Evolutionary conservation across 2,329 filamentous ascomycete genomes (phyloP).

Genomic region (Aspergillus clavatus): DNA sequence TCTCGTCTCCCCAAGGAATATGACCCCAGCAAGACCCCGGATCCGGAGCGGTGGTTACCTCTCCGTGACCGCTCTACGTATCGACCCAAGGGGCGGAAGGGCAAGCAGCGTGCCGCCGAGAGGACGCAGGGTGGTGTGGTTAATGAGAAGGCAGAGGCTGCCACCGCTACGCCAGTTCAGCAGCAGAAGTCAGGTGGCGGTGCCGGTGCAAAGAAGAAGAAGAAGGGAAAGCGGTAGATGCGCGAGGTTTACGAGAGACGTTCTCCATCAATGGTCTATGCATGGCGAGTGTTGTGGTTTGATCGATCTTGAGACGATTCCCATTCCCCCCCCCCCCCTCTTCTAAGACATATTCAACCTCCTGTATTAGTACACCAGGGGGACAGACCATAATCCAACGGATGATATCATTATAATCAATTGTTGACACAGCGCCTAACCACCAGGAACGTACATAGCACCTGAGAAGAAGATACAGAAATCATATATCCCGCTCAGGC

Average conservation of each 20-base stretch:
- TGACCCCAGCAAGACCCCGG: slow-evolving; percentile 71
- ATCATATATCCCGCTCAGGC: too few relatives aligned
- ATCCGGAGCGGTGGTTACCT: slow-evolving; percentile 90
- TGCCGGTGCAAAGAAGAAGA: slow-evolving; percentile 46
- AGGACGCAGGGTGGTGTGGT: slow-evolving; percentile 81
- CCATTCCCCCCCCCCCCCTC: too few relatives aligned
- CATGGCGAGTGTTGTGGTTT: not conserved
- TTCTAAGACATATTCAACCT: not conserved
- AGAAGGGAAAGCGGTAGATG: slow-evolving; percentile 47
- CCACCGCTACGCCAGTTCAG: slow-evolving; percentile 26
- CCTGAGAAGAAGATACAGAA: too few relatives aligned
- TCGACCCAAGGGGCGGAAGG: slow-evolving; percentile 85
- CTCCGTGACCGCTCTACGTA: slow-evolving; percentile 85
- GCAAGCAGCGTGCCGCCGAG: slow-evolving; percentile 73
- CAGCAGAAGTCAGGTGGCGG: slow-evolving; percentile 33
- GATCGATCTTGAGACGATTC: too few relatives aligned
- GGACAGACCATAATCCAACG: not conserved
- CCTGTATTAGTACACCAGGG: not conserved
- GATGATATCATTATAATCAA: not conserved
- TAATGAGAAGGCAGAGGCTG: slow-evolving; percentile 63
- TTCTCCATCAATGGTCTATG: too few relatives aligned
- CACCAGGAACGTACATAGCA: not conserved
- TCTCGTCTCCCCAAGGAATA: slow-evolving; percentile 46
- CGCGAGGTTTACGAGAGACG: slow-evolving; percentile 8
- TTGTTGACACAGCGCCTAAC: too few relatives aligned